These are phyloP conservation scores for Geotrichum citri-aurantii DNA, from an alignment of 1,139 yeast genomes.

Conservation along the genomic window DNA sequence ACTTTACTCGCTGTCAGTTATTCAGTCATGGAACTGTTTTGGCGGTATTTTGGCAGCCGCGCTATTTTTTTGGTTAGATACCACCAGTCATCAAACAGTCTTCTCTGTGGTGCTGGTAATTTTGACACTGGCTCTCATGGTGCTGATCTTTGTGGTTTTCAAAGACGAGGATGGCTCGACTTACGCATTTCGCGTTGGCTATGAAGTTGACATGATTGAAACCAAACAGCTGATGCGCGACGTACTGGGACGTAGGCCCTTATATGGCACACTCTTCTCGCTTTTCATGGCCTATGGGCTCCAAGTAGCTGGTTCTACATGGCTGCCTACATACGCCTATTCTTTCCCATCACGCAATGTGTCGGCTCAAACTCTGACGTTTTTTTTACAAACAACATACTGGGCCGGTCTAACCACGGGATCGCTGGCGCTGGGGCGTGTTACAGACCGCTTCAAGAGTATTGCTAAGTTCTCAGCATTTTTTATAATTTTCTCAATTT, in stretches of 20 bases:
- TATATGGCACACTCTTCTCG: constrained; percentile 2
- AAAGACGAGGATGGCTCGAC: constrained; percentile 12
- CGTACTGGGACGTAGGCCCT: neutral
- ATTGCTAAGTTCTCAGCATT: constrained; percentile 24
- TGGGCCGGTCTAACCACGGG: constrained; percentile 69
- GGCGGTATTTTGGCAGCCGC: constrained; percentile 59
- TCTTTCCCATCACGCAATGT: neutral
- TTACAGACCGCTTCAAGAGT: constrained; percentile 29
- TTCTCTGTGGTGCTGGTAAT: constrained; percentile 50
- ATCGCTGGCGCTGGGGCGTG: constrained; percentile 41
- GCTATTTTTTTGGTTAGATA: constrained; percentile 43
- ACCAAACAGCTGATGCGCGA: constrained; percentile 3
- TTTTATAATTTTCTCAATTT: constrained; percentile 26
- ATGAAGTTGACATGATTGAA: neutral
- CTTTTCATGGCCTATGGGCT: constrained; percentile 61
- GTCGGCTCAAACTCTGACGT: constrained; percentile 1
- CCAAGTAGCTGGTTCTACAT: constrained; percentile 61
- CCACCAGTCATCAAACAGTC: constrained; percentile 36
- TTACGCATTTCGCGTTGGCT: constrained; percentile 12
- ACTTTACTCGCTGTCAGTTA: constrained; percentile 46
- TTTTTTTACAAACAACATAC: neutral
- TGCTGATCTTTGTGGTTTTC: neutral
- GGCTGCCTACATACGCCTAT: constrained; percentile 50
- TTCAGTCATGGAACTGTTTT: constrained; percentile 55
- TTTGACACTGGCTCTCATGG: constrained; percentile 25